Conservation (phyloP, 2,329 filamentous ascomycete genomes). For the Pseudophaeomoniella oleicola region DNA sequence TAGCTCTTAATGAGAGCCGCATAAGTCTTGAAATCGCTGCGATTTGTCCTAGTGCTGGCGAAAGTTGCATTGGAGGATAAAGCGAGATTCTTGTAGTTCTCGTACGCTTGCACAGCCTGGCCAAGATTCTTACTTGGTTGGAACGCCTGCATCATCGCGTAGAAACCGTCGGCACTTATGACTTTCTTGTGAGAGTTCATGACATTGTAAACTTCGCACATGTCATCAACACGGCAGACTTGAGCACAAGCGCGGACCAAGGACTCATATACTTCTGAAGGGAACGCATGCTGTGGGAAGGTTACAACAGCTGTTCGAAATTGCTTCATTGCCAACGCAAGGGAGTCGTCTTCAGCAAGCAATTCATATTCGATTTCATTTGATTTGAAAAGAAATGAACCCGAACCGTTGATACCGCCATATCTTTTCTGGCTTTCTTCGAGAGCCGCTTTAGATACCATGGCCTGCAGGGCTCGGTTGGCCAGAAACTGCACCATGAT, state of each 20-base stretch:
- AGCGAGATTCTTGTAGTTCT: slow-evolving; percentile 83
- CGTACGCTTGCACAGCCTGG: slow-evolving; percentile 88
- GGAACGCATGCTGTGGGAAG: slow-evolving; percentile 48
- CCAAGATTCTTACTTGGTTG: slow-evolving; percentile 65
- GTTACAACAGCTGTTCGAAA: slow-evolving; percentile 62
- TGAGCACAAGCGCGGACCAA: slow-evolving; percentile 79
- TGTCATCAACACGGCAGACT: slow-evolving; percentile 66
- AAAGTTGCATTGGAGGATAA: slow-evolving; percentile 63
- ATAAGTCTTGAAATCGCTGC: slow-evolving; percentile 74
- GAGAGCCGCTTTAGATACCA: slow-evolving; percentile 54
- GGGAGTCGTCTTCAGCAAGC: slow-evolving; percentile 70
- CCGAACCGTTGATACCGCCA: slow-evolving; percentile 68
- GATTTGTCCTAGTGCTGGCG: slow-evolving; percentile 49
- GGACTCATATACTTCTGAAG: slow-evolving; percentile 69
- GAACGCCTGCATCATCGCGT: slow-evolving; percentile 90
- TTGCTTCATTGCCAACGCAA: slow-evolving; percentile 70
- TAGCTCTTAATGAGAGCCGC: slow-evolving; percentile 87
- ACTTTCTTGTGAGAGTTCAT: slow-evolving; percentile 69
- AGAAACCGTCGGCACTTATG: slow-evolving; percentile 60
- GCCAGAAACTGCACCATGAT: slow-evolving; percentile 74
- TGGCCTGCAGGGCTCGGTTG: slow-evolving; percentile 64
- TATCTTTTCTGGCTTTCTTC: slow-evolving; percentile 75
- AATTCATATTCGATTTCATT: slow-evolving; percentile 79
- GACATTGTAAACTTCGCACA: slow-evolving; percentile 81
- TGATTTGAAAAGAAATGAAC: slow-evolving; percentile 78